Evolutionary conservation across 2,329 filamentous ascomycete species (phyloP), one percentile per base, ranked within the genome.

Genomic region (Oidium heveae): DNA sequence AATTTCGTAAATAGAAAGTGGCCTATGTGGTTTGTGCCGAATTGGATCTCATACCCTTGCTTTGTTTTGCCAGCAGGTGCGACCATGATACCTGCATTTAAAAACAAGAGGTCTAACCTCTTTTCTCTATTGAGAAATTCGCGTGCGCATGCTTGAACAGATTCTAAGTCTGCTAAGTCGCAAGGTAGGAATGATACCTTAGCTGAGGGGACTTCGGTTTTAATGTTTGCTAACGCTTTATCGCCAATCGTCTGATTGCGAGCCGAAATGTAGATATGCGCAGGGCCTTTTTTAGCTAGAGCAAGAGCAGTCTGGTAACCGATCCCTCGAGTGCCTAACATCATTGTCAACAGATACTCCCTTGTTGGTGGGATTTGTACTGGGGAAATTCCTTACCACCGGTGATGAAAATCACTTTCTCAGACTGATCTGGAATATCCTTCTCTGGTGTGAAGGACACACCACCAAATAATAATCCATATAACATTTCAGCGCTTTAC

Each of bases 11-110:
- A 63, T 4, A 71, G 64, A 4, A 71, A 69, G 54, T 73, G 71
- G n/a, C 70, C 70, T 43, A 74, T 58, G 60, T 74, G 70, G 56
- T 75, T 75, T 1, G 67, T 70, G 1, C 68, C 71, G 56, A 74
- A 72, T 56, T 72, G 68, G 16, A 69, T 59, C 59, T 75, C 72
- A 56, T 72, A 74, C 12, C 71, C 71, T 28, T 74, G 69, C 32
- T 62, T 60, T 5, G 69, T 72, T 15, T 68, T 57, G 1, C 57
- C 64, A 0, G 67, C 63, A 6, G 68, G 65, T 16, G 58, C 58
- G 0, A 66, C 68, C 66, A 72, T 70, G 37, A 72, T 63, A 0
- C 69, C 71, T 0, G 71, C 71, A 57, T 72, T 72, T 56, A 66
- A 68, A 56, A 74, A 66, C 6, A 73, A 62, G 36, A 72, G 66